These are phyloP conservation scores for Acer negundo DNA, from an alignment of 345 rosid species.

Conservation along the genomic window DNA sequence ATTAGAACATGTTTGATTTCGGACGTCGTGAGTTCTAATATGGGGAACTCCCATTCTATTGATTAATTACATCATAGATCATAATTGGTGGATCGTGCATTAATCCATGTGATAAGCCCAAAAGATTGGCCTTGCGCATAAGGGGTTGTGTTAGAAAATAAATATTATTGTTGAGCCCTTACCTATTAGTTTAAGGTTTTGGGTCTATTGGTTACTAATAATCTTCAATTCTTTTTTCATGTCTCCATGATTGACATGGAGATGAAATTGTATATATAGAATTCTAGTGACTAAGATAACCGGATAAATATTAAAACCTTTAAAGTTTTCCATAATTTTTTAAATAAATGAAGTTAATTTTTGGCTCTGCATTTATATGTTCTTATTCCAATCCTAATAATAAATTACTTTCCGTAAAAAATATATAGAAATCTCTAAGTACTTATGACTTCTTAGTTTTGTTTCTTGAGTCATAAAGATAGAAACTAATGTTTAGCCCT, in stretches of 20 bases:
- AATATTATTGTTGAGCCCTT: neutral
- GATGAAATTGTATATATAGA: neutral
- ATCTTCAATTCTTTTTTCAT: neutral
- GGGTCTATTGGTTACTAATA: neutral
- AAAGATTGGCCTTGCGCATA: neutral
- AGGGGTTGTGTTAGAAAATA: neutral
- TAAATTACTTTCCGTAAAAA: neutral
- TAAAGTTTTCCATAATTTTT: neutral
- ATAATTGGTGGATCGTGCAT: neutral
- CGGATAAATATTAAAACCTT: neutral
- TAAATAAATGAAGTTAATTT: constrained; percentile 1
- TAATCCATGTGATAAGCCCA: neutral
- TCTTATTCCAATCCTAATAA: neutral
- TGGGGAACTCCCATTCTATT: neutral
- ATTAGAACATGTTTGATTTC: neutral
- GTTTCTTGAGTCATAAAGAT: neutral
- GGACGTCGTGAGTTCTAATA: neutral
- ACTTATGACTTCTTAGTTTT: neutral
- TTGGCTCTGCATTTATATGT: neutral
- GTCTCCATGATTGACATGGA: neutral
- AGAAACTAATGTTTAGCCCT: neutral
- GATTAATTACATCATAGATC: neutral
- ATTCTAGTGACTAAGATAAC: constrained; percentile 2
- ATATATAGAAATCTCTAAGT: neutral
- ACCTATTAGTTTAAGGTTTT: neutral